These are phyloP conservation scores for Hymenoscyphus linearis DNA, from an alignment of 2,329 filamentous ascomycete genomes.

Conservation along the genomic window DNA sequence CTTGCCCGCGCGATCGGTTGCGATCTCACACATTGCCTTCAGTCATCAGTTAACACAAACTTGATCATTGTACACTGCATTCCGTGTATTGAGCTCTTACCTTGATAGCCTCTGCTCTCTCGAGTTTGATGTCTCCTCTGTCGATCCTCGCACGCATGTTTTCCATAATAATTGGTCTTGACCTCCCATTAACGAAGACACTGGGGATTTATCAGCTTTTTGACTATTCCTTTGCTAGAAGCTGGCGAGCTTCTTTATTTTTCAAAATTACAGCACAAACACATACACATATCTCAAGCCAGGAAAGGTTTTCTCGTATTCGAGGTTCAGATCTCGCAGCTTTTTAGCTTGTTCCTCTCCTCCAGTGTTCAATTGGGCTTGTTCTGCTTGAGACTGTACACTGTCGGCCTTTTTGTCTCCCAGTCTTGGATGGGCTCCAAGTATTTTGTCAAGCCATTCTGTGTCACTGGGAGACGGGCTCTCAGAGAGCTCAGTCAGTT, in stretches of 20 bases:
- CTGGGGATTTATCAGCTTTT: constrained; percentile 33
- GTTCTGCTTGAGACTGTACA: constrained; percentile 73
- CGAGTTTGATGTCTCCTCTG: constrained; percentile 57
- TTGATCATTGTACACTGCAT: background rate
- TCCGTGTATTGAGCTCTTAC: constrained; percentile 38
- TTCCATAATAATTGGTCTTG: constrained; percentile 68
- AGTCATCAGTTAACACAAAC: constrained; percentile 2
- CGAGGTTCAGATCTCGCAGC: constrained; percentile 61
- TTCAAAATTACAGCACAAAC: background rate
- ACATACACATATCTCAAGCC: constrained; percentile 72
- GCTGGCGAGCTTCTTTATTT: background rate
- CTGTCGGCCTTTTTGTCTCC: constrained; percentile 80
- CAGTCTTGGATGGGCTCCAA: constrained; percentile 77
- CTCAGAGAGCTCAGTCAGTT: constrained; percentile 55
- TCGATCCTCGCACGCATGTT: constrained; percentile 75
- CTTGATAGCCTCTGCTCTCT: constrained; percentile 70
- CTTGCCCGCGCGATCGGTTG: constrained; percentile 62
- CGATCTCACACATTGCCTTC: constrained; percentile 83
- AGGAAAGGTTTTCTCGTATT: constrained; percentile 78
- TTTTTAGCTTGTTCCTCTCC: constrained; percentile 50
- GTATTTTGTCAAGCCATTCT: constrained; percentile 61
- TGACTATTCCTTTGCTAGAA: background rate
- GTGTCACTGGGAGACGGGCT: constrained; percentile 45
- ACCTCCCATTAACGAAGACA: constrained; percentile 83
- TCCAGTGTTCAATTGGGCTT: constrained; percentile 63